These are phyloP conservation scores for Fraxinus latifolia DNA, from an alignment of 305 asterid species.

Conservation along the genomic window DNA sequence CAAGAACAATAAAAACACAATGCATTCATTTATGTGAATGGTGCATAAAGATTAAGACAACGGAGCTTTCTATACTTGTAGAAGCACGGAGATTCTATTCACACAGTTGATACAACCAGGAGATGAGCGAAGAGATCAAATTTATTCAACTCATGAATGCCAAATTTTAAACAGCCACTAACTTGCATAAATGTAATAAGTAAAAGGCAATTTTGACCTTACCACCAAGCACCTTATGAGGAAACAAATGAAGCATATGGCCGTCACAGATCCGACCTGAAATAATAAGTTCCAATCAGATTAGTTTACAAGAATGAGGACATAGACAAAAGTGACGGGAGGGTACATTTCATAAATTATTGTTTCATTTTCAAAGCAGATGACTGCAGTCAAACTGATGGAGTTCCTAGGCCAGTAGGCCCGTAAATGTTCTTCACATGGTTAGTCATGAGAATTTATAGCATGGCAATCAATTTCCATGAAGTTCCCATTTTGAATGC, in stretches of 20 bases:
- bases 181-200: neutral
- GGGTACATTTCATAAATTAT: neutral
- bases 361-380: neutral
- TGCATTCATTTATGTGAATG: neutral
- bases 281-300: slow-evolving; percentile 22
- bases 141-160: neutral
- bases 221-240: slow-evolving; percentile 86
- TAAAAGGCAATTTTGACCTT: slow-evolving; percentile 29
- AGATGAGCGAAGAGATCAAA: neutral
- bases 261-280: slow-evolving; percentile 98
- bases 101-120: neutral
- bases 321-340: neutral
- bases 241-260: slow-evolving; percentile 89
- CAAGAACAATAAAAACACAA: neutral
- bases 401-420: neutral
- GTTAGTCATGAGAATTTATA: neutral
- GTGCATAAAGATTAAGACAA: neutral
- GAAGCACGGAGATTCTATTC: neutral
- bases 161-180: neutral
- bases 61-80: neutral
- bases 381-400: neutral
- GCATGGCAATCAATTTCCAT: neutral
- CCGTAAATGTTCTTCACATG: neutral
- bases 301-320: neutral
- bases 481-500: neutral